Conservation (phyloP, 192 early-diverging fungal genomes). For the Entophlyctis luteolus region DNA sequence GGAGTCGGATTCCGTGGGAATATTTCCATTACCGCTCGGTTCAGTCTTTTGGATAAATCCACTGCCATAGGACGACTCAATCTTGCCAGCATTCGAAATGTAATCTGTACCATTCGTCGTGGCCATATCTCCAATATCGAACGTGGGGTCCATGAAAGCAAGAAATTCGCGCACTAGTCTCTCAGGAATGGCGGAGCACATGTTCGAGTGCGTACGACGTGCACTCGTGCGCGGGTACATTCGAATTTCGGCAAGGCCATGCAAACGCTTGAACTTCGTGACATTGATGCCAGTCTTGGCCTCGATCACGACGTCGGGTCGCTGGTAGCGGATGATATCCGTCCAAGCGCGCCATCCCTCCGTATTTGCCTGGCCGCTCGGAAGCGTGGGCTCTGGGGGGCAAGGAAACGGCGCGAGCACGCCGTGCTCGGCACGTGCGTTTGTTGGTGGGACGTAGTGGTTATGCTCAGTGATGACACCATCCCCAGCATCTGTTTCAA, state of each 20-base stretch:
- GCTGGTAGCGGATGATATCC: constrained; percentile 1
- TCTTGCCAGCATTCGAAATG: too few relatives aligned
- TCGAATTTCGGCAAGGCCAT: background rate
- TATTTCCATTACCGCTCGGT: too few relatives aligned
- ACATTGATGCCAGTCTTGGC: background rate
- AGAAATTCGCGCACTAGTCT: background rate
- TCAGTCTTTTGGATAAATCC: too few relatives aligned
- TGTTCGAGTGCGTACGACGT: background rate
- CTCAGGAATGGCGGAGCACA: background rate
- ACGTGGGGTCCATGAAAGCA: constrained; percentile 1
- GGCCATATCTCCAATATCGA: too few relatives aligned
- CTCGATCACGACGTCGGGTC: background rate
- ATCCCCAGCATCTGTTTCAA: background rate
- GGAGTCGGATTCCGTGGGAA: too few relatives aligned
- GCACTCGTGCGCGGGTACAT: background rate
- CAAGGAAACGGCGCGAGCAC: background rate
- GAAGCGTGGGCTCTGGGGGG: background rate
- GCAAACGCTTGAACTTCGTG: constrained; percentile 1
- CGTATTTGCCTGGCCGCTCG: background rate
- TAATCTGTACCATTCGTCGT: too few relatives aligned
- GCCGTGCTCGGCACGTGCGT: background rate
- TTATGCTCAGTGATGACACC: background rate
- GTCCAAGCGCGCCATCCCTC: constrained; percentile 10
- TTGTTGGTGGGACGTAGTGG: background rate
- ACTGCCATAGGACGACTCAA: too few relatives aligned